Base-by-base conservation (phyloP, 768 basidiomycete species). In the Pholiota molesta region DNA sequence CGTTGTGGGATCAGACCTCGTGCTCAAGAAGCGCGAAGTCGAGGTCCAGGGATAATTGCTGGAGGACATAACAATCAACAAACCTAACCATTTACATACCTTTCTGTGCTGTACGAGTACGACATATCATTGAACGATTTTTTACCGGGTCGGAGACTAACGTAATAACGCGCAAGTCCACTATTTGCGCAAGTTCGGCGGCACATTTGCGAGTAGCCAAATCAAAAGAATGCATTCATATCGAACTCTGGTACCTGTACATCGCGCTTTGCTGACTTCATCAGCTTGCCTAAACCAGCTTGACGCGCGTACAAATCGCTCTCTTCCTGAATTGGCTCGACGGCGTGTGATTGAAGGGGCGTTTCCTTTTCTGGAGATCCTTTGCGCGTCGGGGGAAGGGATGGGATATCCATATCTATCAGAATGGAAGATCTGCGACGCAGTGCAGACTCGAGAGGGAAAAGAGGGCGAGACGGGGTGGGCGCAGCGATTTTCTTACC, bases 231-330 rank as follows among this genome's bases (percentile, higher is more conserved):
- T 23, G 86, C 83, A 69, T 79, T 79, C 86, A 97, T 93, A 74
- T 94, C 86, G 70, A 97, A 97, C 68, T 97, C 94, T 23, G 92
- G 90, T 62, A 92, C 89, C 68, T 87, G 79, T 51, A 92, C 83
- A 74, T 95, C 90, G 71, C 92, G 89, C 73, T 94, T 95, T 14
- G 95, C 93, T n/a, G 90, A 86, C 76, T 92, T 95, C 80, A 97
- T 88, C 69, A 97, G 75, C 66, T 83, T 91, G 3, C 95, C 96
- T 42, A 96, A 74, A 8, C 89, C 90, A 40, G 86, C 86, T 66
- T 90, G 88, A 21, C 87, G 82, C 8, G 88, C 85, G 45, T 85
- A 73, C 44, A 87, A 68, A 72, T 91, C 88, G 13, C 77, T 81
- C 66, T 85, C 82, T 62, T 86, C 81, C 60, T 85, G 81, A 23